These are phyloP conservation scores for Nicotiana obtusifolia DNA, from an alignment of 257 asterid species.

Conservation along the genomic window DNA sequence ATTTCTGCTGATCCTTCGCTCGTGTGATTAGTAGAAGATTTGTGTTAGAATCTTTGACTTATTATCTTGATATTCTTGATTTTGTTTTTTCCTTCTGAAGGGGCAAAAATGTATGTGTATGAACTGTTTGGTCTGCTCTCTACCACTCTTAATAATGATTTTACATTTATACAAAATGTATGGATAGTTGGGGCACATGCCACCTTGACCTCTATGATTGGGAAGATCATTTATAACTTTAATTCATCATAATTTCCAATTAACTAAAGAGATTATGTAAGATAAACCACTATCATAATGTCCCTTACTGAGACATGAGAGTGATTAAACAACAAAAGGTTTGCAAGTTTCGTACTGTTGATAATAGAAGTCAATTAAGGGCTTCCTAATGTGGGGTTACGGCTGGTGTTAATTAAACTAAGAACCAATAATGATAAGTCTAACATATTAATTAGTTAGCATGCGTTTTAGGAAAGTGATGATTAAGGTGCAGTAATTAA, in stretches of 20 bases:
- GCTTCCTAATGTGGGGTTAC: not conserved
- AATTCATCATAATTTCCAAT: not conserved
- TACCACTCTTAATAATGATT: not conserved
- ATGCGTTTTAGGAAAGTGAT: not conserved
- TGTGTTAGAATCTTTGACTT: not conserved
- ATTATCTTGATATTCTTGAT: not conserved
- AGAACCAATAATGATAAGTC: not conserved
- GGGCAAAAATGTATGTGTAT: not conserved
- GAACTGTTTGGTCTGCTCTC: slow-evolving; percentile 3
- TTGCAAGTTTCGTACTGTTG: not conserved
- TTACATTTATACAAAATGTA: not conserved
- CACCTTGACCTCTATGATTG: not conserved
- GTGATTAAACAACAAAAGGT: not conserved
- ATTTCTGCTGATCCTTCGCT: not conserved
- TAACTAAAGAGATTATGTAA: not conserved
- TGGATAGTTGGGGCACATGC: not conserved
- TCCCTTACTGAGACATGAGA: not conserved
- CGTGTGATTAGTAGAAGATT: not conserved
- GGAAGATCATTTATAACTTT: not conserved
- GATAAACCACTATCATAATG: not conserved
- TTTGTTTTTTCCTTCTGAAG: not conserved
- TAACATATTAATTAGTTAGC: not conserved
- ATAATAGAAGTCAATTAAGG: not conserved
- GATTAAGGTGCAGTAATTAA: not conserved
- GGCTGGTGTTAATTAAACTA: not conserved